Percentiles rank a stretch among this genome's conserved stretches.
Conservation (phyloP, 495 filamentous ascomycete species). For the Diplogelasinospora grovesii region DNA sequence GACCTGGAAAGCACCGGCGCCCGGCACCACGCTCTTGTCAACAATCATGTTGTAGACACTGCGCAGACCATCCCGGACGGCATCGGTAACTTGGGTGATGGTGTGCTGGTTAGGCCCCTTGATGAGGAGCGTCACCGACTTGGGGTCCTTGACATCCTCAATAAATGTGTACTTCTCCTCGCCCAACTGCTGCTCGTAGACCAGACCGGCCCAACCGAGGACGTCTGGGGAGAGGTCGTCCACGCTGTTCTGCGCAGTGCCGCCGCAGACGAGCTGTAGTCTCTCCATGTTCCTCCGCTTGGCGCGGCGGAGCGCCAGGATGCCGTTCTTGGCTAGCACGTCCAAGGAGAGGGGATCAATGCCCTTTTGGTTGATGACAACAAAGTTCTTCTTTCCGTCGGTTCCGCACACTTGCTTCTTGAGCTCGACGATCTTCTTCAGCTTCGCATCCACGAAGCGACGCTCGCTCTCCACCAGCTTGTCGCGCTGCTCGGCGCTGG, state of each 20-base stretch:
- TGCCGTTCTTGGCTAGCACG: constrained; percentile 94
- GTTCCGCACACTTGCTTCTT: constrained; percentile 97
- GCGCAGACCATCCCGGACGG: constrained; percentile 90
- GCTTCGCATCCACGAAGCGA: constrained; percentile 90
- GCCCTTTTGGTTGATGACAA: constrained; percentile 98
- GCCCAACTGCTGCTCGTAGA: constrained; percentile 95
- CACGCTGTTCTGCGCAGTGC: constrained; percentile 87
- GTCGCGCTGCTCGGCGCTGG: constrained; percentile 88
- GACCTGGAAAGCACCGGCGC: constrained; percentile 93
- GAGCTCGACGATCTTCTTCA: constrained; percentile 95
- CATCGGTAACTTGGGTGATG: constrained; percentile 92
- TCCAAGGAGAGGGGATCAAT: constrained; percentile 95
- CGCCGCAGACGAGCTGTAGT: constrained; percentile 88
- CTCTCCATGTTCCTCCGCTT: constrained; percentile 99
- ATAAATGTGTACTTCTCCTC: constrained; percentile 99
- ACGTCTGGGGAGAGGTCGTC: constrained; percentile 85
- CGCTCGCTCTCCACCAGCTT: constrained; percentile 97
- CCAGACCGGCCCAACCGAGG: constrained; percentile 91
- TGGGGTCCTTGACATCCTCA: constrained; percentile 97
- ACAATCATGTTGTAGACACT: constrained; percentile 99
- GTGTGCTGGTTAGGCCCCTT: constrained; percentile 97
- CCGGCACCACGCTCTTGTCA: constrained; percentile 88
- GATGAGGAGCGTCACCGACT: constrained; percentile 96
- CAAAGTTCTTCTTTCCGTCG: constrained; percentile 92
- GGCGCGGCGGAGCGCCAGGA: constrained; percentile 84